A percentile compares a stretch with the other conserved stretches of the same genome.
Conservation (phyloP, 2,329 filamentous ascomycete species). For the Verruconis gallopava region DNA sequence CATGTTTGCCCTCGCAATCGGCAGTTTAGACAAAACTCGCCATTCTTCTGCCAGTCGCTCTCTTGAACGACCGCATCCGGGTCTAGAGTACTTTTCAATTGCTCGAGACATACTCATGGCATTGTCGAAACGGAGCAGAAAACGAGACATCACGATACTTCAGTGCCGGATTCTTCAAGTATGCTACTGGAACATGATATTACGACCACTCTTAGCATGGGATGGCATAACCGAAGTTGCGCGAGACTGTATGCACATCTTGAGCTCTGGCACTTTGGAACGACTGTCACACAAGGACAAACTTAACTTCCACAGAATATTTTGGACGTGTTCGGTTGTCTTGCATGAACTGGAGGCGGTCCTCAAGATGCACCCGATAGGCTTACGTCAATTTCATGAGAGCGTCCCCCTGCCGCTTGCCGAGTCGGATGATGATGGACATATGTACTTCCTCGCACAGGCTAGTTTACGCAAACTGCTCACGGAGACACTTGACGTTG, state of each 20-base stretch:
- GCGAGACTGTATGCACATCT: constrained; percentile 17
- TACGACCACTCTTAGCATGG: constrained; percentile 17
- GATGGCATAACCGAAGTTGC: constrained; percentile 17
- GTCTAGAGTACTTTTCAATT: constrained; percentile 17
- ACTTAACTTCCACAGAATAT: constrained; percentile 18
- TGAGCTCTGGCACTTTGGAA: constrained; percentile 14
- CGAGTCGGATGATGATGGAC: constrained; percentile 18
- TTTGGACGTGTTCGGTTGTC: constrained; percentile 13
- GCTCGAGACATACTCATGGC: constrained; percentile 16
- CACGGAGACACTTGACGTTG: constrained; percentile 18
- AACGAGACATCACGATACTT: constrained; percentile 14
- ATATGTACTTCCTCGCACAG: constrained; percentile 19
- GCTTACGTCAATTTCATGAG: constrained; percentile 19
- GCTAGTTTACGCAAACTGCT: constrained; percentile 19
- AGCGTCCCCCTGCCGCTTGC: constrained; percentile 19
- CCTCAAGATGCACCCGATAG: constrained; percentile 20
- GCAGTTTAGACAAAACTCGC: constrained; percentile 11
- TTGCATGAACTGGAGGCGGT: constrained; percentile 17
- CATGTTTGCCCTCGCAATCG: constrained; percentile 17
- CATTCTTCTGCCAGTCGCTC: not conserved
- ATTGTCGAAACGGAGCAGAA: constrained; percentile 15
- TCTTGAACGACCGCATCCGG: constrained; percentile 14
- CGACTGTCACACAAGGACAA: constrained; percentile 14
- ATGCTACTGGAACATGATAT: constrained; percentile 18
- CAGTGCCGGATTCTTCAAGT: constrained; percentile 19